Base-by-base conservation (phyloP, 2,329 filamentous ascomycete genomes). In the Salinomyces thailandicus region DNA sequence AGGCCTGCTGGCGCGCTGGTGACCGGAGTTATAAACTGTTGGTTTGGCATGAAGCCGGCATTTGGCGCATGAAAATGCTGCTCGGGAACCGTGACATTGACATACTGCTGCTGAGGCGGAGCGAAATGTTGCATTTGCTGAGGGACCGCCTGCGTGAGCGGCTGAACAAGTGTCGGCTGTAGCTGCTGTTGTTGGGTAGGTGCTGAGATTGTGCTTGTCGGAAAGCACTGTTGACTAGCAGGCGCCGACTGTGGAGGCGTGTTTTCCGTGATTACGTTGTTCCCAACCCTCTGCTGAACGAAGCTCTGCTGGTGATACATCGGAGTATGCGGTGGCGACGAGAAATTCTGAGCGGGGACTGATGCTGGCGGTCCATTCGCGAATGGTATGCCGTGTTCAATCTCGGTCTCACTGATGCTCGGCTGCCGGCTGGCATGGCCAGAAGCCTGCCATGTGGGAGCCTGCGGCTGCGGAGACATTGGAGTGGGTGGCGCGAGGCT, bases 161-260 rank as follows among this genome's bases (percentile, higher is more conserved):
- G 22, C 22, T 26, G 22, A 8, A 43, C 39, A 27, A 19, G 12
- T 18, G 30, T 37, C 37, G 37, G 45, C 29, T 28, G 33, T 17
- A 14, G 27, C 44, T 41, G 47, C 33, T 37, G 42, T 31, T 47
- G 43, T 27, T 37, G 43, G 29, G 33, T 37, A n/a, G 42, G 38
- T 11, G 41, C 37, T 18, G 42, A 36, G 37, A 59, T 62, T 5
- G 51, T 45, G 18, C 50, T 50, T 7, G 52, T 52, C 12, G 62
- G 55, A 39, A 70, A 70, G 31, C 52, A 59, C 46, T 66, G 62
- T 42, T 69, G 66, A n/a, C 60, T 62, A 2, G 67, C 63, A 11
- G 67, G 67, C 24, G 67, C 67, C 17, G 66, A 69, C 43, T 69
- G 66, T 5, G 67, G 67, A 24, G 66, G 66, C 3, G 67, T 68